A percentile compares a stretch with the other conserved stretches of the same genome.
phyloP scores from a whole-genome alignment of 164 flowering plant species.

The Magnolia kwangsiensis region DNA sequence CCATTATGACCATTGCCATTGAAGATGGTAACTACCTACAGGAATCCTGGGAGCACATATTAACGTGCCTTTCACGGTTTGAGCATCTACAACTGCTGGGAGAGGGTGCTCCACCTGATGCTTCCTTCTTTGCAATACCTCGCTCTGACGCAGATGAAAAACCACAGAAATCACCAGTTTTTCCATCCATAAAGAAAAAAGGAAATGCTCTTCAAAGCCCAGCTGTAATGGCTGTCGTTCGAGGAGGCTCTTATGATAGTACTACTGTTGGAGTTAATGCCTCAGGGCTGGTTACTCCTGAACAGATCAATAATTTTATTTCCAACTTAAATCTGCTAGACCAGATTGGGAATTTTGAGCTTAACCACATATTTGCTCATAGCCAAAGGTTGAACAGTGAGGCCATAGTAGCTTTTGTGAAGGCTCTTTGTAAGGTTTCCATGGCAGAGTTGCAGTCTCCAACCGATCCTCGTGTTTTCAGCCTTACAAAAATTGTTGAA shows the following conservation, averaged over 20 bases:
- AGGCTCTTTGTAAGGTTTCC: conserved; percentile 92
- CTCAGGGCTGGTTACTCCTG: conserved; percentile 68
- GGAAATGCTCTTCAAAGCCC: conserved; percentile 79
- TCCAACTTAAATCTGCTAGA: conserved; percentile 90
- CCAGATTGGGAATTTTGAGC: conserved; percentile 91
- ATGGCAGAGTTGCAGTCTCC: conserved; percentile 96
- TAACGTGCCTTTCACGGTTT: conserved; percentile 95
- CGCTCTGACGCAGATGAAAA: conserved; percentile 72
- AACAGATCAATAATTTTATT: conserved; percentile 82
- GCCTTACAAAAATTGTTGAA: conserved; percentile 96
- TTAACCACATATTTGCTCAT: conserved; percentile 95
- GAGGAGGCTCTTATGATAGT: conserved; percentile 99
- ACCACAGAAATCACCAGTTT: conserved; percentile 42
- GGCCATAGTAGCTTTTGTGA: conserved; percentile 95
- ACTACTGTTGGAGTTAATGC: conserved; percentile 50
- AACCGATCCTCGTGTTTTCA: conserved; percentile 96
- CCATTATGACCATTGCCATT: conserved; percentile 90
- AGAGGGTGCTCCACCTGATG: conserved; percentile 97
- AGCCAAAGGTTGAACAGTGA: conserved; percentile 96
- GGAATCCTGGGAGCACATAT: conserved; percentile 97
- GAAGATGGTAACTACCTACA: conserved; percentile 95
- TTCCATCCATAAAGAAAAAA: conserved; percentile 66
- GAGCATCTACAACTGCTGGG: conserved; percentile 94
- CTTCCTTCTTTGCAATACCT: conserved; percentile 61
- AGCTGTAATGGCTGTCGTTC: conserved; percentile 88